Base-by-base conservation (phyloP, 768 basidiomycete species). In the Suillus spraguei region DNA sequence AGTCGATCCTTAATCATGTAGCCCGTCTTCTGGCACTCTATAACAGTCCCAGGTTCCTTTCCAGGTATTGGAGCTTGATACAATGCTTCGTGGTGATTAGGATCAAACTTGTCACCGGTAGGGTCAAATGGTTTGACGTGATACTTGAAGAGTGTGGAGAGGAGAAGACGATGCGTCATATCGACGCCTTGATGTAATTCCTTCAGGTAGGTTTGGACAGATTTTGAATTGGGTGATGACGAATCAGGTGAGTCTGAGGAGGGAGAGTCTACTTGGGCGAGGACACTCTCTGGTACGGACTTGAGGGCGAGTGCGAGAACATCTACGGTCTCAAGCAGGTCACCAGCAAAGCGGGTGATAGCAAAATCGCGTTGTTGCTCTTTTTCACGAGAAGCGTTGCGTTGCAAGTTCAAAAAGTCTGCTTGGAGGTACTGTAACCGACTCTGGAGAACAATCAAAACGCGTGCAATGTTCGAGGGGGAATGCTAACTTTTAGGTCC, bases 1-100 rank as follows among this genome's bases (percentile, higher is more conserved):
- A 96, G 86, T 65, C 97, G 86, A 68, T 94, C 93, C 79, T 97
- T 97, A 80, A 99, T 95, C 79, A 83, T 94, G 80, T 94, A 99
- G 4, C 95, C 96, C 61, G 82, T 81, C 81, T 97, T 95, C 75
- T 92, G 91, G 73, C 91, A 93, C 73, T 97, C 92, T 53, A 97
- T 83, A 39, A 99, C 90, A 3, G 91, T 90, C 16, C 97, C 97
- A 1, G 94, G 87, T 74, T 90, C 88, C 78, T 92, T 94, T 16
- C 85, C 92, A n/a, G 94, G 90, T 66, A 95, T 83, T 24, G 96
- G 95, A 32, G 87, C 92, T 79, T 96, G 94, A 78, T 94, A 99
- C 33, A 97, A 82, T 13, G 97, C 97, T 78, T 99, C 97, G 71
- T 99, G 97, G 38, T 81, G 78, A 77, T 98, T 98, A 17, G 97